Evolutionary conservation across 2,329 filamentous ascomycete species (phyloP).

Genomic region (Exophiala oligosperma): DNA sequence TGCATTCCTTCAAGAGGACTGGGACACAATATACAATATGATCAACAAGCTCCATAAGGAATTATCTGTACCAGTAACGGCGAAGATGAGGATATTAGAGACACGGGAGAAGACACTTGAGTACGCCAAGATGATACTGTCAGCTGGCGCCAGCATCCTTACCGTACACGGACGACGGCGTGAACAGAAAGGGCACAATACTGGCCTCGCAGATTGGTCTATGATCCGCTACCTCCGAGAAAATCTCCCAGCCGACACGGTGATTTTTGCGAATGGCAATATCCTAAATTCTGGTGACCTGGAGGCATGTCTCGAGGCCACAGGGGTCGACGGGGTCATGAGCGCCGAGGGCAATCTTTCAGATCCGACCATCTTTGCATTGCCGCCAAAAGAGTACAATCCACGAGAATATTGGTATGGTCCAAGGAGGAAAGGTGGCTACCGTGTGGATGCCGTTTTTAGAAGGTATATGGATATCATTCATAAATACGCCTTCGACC

Average conservation of each 20-base stretch:
- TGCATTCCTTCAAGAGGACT: constrained; percentile 91
- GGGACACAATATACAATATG: constrained; percentile 76
- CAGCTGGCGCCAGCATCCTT: constrained; percentile 86
- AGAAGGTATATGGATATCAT: constrained; percentile 89
- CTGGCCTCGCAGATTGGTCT: constrained; percentile 89
- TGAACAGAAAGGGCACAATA: constrained; percentile 95
- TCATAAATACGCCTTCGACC: constrained; percentile 71
- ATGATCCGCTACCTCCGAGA: constrained; percentile 80
- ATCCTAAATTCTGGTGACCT: constrained; percentile 80
- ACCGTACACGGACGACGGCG: constrained; percentile 86
- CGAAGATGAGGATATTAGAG: constrained; percentile 89
- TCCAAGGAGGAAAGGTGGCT: constrained; percentile 75
- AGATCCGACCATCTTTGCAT: constrained; percentile 82
- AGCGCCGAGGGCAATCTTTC: constrained; percentile 93
- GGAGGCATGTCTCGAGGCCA: constrained; percentile 72
- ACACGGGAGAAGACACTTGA: constrained; percentile 81
- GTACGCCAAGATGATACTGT: constrained; percentile 84
- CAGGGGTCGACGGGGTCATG: constrained; percentile 92
- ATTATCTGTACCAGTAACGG: constrained; percentile 81
- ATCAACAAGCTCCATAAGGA: constrained; percentile 80
- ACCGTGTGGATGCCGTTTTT: constrained; percentile 82
- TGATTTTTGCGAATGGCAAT: constrained; percentile 96
- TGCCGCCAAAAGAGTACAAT: constrained; percentile 65
- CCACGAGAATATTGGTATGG: constrained; percentile 82
- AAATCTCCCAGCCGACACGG: constrained; percentile 78